Evolutionary conservation across 2,329 filamentous ascomycete genomes (phyloP).

Genomic region (Penicillium expansum): DNA sequence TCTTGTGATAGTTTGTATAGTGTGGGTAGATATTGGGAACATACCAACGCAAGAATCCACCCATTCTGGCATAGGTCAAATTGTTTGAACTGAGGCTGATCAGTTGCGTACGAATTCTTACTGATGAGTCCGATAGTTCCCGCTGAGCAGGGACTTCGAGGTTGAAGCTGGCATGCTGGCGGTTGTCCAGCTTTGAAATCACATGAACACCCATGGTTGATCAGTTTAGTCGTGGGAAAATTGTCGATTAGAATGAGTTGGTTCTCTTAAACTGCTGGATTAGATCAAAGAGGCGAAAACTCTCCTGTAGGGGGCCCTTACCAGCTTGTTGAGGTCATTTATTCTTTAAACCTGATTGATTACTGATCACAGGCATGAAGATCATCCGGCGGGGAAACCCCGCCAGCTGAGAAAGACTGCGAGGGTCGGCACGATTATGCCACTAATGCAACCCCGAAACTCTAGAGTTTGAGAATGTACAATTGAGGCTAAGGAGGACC

Average conservation of each 20-base stretch:
- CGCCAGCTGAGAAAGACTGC: neutral
- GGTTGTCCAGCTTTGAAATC: conserved; percentile 28
- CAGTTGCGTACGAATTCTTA: conserved; percentile 16
- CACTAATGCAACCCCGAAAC: no score
- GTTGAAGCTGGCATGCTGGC: conserved; percentile 19
- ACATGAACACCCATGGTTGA: conserved; percentile 27
- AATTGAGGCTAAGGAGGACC: no score
- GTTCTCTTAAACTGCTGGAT: no score
- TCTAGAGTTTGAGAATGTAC: no score
- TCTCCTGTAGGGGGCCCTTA: no score
- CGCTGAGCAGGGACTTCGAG: neutral
- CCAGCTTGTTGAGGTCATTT: no score
- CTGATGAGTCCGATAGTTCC: conserved; percentile 5
- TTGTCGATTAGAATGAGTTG: neutral
- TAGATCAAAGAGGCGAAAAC: no score
- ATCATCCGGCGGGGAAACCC: neutral
- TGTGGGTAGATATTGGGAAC: neutral
- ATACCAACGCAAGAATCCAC: conserved; percentile 14
- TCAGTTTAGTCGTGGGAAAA: neutral
- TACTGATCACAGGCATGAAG: neutral
- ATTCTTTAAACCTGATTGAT: neutral
- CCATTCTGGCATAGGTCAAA: conserved; percentile 17
- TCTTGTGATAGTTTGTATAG: neutral
- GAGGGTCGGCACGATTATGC: neutral
- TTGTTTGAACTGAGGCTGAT: conserved; percentile 23